Evolutionary conservation across 225 moss, liverwort and hornwort genomes (phyloP).

Genomic region (Takakia lepidozioides): DNA sequence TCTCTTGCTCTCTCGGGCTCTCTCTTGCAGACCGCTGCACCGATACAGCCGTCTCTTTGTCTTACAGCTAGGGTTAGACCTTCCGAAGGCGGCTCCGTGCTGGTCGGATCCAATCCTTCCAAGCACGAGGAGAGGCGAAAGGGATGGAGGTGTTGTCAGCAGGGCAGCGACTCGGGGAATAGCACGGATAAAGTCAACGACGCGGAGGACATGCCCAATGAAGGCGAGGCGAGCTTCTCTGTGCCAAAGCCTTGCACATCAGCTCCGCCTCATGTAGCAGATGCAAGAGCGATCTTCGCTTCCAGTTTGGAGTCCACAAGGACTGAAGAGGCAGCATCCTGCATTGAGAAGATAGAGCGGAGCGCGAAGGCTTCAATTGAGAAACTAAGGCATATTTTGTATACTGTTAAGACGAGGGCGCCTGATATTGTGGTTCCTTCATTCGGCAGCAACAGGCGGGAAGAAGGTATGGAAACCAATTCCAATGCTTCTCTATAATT

Average conservation of each 20-base stretch:
- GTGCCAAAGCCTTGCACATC: too few relatives aligned
- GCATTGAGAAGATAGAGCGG: constrained; percentile 40
- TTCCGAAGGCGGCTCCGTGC: too few relatives aligned
- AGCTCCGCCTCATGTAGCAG: too few relatives aligned
- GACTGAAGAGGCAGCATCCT: constrained; percentile 14
- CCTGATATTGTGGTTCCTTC: constrained; percentile 13
- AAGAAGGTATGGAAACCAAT: constrained; percentile 23
- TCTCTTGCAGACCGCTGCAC: constrained; percentile 10
- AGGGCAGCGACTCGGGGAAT: too few relatives aligned
- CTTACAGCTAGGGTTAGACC: background rate
- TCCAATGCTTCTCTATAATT: too few relatives aligned
- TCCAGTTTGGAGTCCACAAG: constrained; percentile 6
- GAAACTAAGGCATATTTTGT: constrained; percentile 57
- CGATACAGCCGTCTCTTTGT: constrained; percentile 13
- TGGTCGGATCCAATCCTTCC: too few relatives aligned
- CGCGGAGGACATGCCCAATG: too few relatives aligned
- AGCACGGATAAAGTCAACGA: too few relatives aligned
- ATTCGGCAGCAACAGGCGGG: constrained; percentile 8
- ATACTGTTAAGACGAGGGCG: constrained; percentile 36
- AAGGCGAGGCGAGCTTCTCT: too few relatives aligned
- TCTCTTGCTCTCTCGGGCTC: constrained; percentile 28
- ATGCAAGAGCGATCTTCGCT: too few relatives aligned
- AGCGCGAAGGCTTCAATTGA: constrained; percentile 56
- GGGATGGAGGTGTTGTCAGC: constrained; percentile 5
- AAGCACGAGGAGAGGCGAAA: constrained; percentile 6